These are phyloP conservation scores for Pseudopyricularia javanii DNA, from an alignment of 2,329 filamentous ascomycete genomes.

Conservation along the genomic window DNA sequence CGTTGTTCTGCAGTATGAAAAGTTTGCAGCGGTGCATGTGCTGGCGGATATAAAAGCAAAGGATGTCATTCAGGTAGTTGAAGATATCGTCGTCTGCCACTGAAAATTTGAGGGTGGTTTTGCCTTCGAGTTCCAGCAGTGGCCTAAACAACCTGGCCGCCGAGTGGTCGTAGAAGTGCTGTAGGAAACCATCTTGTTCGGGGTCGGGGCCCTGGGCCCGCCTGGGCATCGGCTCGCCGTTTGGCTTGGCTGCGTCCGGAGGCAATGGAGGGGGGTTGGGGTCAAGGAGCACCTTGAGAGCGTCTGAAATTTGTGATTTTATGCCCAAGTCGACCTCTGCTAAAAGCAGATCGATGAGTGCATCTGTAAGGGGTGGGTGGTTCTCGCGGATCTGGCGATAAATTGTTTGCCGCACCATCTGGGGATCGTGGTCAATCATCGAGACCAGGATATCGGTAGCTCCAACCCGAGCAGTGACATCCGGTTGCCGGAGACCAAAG, in stretches of 20 bases:
- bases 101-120: constrained; percentile 56
- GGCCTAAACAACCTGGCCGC: constrained; percentile 79
- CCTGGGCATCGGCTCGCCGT: constrained; percentile 54
- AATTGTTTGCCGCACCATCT: constrained; percentile 87
- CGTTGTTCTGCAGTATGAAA: constrained; percentile 70
- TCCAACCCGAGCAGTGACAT: constrained; percentile 76
- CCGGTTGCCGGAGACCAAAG: constrained; percentile 75
- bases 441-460: constrained; percentile 89
- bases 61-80: constrained; percentile 79
- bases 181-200: constrained; percentile 75
- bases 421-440: constrained; percentile 88
- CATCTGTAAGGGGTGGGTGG: constrained; percentile 76
- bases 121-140: constrained; percentile 64
- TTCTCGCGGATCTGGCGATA: constrained; percentile 86
- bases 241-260: constrained; percentile 34
- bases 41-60: constrained; percentile 87
- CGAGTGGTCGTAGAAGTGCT: constrained; percentile 80
- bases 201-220: constrained; percentile 45
- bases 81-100: constrained; percentile 85
- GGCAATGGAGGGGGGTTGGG: constrained; percentile 37
- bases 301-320: constrained; percentile 90
- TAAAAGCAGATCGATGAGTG: constrained; percentile 79
- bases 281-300: constrained; percentile 87
- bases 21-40: constrained; percentile 78
- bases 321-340: constrained; percentile 89